These are phyloP conservation scores for Lactifluus pinguis DNA, from an alignment of 768 basidiomycete genomes.

Conservation along the genomic window DNA sequence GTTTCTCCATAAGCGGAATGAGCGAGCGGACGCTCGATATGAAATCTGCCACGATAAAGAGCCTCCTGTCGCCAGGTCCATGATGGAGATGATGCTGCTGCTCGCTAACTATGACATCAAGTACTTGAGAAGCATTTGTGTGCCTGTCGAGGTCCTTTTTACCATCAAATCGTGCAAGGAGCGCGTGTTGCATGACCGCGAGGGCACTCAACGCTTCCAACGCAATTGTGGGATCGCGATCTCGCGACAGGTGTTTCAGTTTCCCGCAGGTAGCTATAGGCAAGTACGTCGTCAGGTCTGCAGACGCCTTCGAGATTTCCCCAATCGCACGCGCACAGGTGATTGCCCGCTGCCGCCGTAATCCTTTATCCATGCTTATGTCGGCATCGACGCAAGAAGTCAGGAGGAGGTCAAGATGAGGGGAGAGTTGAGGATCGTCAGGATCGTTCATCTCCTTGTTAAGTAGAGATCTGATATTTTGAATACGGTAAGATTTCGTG, in stretches of 20 bases:
- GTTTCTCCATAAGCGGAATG: neutral
- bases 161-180: neutral
- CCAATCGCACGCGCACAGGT: conserved; percentile 5
- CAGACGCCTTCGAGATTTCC: conserved; percentile 4
- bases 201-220: neutral
- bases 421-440: neutral
- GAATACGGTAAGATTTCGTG: neutral
- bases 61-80: neutral
- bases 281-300: neutral
- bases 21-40: neutral
- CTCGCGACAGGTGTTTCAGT: neutral
- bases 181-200: neutral
- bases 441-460: neutral
- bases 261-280: neutral
- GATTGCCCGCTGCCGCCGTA: conserved; percentile 8
- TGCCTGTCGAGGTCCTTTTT: neutral
- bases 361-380: conserved; percentile 1
- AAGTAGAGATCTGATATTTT: conserved; percentile 1
- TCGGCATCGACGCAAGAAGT: neutral
- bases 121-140: neutral
- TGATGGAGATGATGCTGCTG: neutral
- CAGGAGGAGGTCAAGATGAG: neutral
- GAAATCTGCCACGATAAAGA: neutral
- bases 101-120: neutral
- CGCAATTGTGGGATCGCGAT: neutral